Evolutionary conservation across 2,329 filamentous ascomycete genomes (phyloP), one percentile per base, ranked within the genome.

Genomic region (Verticillium isaacii): DNA sequence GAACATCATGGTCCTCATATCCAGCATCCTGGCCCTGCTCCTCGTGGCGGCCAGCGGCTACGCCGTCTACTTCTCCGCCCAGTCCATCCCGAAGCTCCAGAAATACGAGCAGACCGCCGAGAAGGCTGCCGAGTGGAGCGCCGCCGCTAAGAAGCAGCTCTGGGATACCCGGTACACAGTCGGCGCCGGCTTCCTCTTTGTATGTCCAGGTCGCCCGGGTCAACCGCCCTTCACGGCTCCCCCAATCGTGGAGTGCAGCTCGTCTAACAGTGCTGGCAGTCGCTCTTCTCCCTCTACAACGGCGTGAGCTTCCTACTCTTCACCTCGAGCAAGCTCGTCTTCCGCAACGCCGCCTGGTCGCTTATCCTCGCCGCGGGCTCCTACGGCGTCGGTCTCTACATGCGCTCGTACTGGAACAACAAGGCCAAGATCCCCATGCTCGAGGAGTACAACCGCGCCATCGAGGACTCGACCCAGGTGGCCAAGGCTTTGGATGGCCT

Each of bases 111-210:
- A 61, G 4, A 68, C 70, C 25, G 70, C 67, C 25, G 61, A 71
- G 58, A 69, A 67, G 60, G 70, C 70, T 3, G 71, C 70, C 8
- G 67, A 71, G 11, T 73, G 71, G 71, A 73, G 70, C 64, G 63
- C 59, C 29, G 62, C 63, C 1, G 70, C 69, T 1, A 65, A 69
- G 60, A 68, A 69, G 45, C 63, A 65, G 7, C 64, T 73, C 14
- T 68, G 68, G 69, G 67, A 67, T 5, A 68, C 70, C 17, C 64
- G 70, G 9, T 69, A 69, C 61, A 72, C 71, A 17, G 68, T 73
- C 15, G 70, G 64, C 17, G 66, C 69, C 2, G 71, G 70, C 1
- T 64, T 72, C 25, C 58, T 68, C 29, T 66, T 66, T 3, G 71
- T 72, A 61, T 37, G 67, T 59, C 7, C 3, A 17, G 39, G 15